Evolutionary conservation across 192 early-diverging fungal species (phyloP), one percentile per base, ranked within the genome.

Genomic region (Rhizoclosmatium sp.): DNA sequence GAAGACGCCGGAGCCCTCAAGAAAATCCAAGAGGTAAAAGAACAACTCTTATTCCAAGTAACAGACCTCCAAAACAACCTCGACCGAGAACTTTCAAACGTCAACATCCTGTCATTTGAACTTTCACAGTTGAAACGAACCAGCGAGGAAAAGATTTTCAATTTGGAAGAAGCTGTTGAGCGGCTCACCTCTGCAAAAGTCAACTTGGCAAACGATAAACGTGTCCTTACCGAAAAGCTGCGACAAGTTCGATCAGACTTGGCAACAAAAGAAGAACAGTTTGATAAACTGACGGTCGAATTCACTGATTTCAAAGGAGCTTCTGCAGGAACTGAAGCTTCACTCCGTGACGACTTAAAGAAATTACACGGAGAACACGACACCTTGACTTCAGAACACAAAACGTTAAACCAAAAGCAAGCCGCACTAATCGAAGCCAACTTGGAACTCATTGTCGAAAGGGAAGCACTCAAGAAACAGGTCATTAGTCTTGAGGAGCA

Each of bases 31-130:
- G 87, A 90, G 59, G 76, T 83, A 23, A 88, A 87, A 68, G 89
- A 90, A 67, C 87, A 90, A 71, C 76, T 90, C 21, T 86, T 90
- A 82, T 90, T 87, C 79, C 85, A 90, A 79, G 82, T 88, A 10
- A 90, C 86, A 19, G 89, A 90, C 70, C 64, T 90, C 16, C 84
- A 90, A 71, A 90, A 88, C 65, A 73, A 80, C 16, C 69, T 87
- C 19, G 87, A 90, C 75, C 73, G 84, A 16, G 89, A 90, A 67
- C 71, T 82, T 1, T 79, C 87, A 3, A 87, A 78, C 54, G 85
- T 85, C 16, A 86, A 86, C 64, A 68, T 83, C 64, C 76, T 81
- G 3, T 83, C 82, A 39, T 86, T 87, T 60, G 89, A 90, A 65
- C 51, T 90, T n/a, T 73, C 75, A 3, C 83, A 84, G 66, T 45